These are phyloP conservation scores for Schoenoplectus triqueter DNA, from an alignment of 202 grass and related monocot genomes.

Conservation along the genomic window DNA sequence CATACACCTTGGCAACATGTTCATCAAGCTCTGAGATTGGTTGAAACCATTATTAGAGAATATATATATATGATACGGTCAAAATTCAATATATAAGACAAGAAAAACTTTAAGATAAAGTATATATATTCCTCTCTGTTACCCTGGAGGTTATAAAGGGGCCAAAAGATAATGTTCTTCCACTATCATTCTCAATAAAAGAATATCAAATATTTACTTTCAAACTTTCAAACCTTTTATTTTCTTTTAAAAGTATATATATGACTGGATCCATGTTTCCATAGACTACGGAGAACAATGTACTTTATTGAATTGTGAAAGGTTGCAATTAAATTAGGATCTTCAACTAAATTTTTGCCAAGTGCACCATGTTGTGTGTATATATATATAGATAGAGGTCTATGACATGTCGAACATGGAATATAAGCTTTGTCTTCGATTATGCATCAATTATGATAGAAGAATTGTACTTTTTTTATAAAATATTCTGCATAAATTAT, in stretches of 20 bases:
- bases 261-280: constrained; percentile 27
- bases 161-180: constrained; percentile 1
- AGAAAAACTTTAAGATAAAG: constrained; percentile 3
- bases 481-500: no score
- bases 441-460: neutral
- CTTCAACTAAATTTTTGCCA: neutral
- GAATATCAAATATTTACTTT: constrained; percentile 3
- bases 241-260: neutral
- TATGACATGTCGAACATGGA: constrained; percentile 2
- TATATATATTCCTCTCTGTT: neutral
- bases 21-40: neutral
- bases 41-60: neutral
- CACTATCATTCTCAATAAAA: constrained; percentile 9
- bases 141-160: neutral
- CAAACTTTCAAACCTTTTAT: neutral
- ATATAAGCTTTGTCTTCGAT: constrained; percentile 12
- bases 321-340: constrained; percentile 26
- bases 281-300: constrained; percentile 29
- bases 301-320: constrained; percentile 22
- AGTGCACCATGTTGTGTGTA: constrained; percentile 1
- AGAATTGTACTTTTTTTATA: no score
- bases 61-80: no score
- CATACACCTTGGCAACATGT: neutral
- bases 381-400: neutral
- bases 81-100: constrained; percentile 2